Percentiles rank a stretch among this genome's conserved stretches.
Conservation (phyloP, 495 filamentous ascomycete species). For the Penicillium canariense region DNA sequence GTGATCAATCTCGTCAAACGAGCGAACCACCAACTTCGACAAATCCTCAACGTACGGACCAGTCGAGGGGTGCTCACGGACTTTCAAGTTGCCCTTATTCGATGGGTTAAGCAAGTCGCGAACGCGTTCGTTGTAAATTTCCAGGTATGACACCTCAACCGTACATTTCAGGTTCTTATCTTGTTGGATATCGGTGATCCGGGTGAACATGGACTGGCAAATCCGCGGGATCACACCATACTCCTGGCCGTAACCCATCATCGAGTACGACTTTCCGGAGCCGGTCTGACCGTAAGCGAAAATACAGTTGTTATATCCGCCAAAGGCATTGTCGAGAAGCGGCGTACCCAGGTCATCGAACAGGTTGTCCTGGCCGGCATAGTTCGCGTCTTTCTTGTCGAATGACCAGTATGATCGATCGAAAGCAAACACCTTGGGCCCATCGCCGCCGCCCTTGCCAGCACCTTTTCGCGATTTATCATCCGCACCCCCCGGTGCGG, state of each 20-base stretch:
- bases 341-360: slow-evolving; percentile 86
- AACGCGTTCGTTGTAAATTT: slow-evolving; percentile 99
- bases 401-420: slow-evolving; percentile 99
- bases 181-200: slow-evolving; percentile 71
- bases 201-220: slow-evolving; percentile 94
- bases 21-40: slow-evolving; percentile 94
- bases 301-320: slow-evolving; percentile 99
- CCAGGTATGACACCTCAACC: slow-evolving; percentile 97
- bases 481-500: slow-evolving; percentile 65
- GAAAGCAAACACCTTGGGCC: slow-evolving; percentile 88
- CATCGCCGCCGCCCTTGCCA: slow-evolving; percentile 64
- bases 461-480: slow-evolving; percentile 54
- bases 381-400: slow-evolving; percentile 73
- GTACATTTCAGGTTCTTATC: slow-evolving; percentile 83
- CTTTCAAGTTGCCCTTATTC: slow-evolving; percentile 94
- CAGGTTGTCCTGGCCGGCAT: slow-evolving; percentile 86
- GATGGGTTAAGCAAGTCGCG: slow-evolving; percentile 94
- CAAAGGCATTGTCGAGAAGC: slow-evolving; percentile 95
- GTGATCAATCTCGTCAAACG: slow-evolving; percentile 92
- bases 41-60: slow-evolving; percentile 98
- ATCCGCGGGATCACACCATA: slow-evolving; percentile 97
- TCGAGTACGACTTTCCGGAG: slow-evolving; percentile 97
- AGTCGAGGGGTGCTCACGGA: slow-evolving; percentile 95
- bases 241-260: slow-evolving; percentile 99
- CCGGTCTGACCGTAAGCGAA: slow-evolving; percentile 99